These are phyloP conservation scores for Pyrus hybrid DNA, from an alignment of 331 rosid species.

Conservation along the genomic window DNA sequence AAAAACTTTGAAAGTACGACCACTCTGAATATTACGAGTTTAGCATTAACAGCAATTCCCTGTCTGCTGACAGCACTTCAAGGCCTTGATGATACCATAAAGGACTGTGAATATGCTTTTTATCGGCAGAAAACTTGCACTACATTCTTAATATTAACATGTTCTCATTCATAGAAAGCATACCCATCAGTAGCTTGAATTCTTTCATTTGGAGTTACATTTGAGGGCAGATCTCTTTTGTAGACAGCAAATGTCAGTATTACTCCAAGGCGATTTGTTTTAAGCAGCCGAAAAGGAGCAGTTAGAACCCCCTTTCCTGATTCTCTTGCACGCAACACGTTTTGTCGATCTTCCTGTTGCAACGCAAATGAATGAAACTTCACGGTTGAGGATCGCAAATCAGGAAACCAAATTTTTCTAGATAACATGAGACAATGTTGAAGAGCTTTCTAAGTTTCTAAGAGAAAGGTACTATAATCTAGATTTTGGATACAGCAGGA, in stretches of 20 bases:
- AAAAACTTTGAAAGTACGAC: neutral
- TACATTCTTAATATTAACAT: neutral
- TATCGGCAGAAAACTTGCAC: neutral
- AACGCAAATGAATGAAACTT: slow-evolving; percentile 12
- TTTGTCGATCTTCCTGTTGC: slow-evolving; percentile 79
- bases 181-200: slow-evolving; percentile 91
- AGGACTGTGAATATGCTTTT: neutral
- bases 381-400: neutral
- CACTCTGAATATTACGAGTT: neutral
- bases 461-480: neutral
- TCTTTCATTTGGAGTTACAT: slow-evolving; percentile 84
- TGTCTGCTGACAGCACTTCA: neutral
- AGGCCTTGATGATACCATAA: neutral
- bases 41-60: neutral
- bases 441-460: neutral
- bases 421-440: neutral
- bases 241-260: slow-evolving; percentile 88
- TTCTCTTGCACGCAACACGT: slow-evolving; percentile 83
- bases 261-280: slow-evolving; percentile 82
- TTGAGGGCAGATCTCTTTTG: slow-evolving; percentile 74
- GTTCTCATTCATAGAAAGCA: slow-evolving; percentile 13
- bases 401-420: neutral
- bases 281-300: slow-evolving; percentile 78
- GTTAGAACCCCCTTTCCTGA: slow-evolving; percentile 93
- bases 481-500: neutral